Evolutionary conservation across 2,329 filamentous ascomycete genomes (phyloP), one percentile per base, ranked within the genome.

Genomic region (Dactylonectria estremocensis): DNA sequence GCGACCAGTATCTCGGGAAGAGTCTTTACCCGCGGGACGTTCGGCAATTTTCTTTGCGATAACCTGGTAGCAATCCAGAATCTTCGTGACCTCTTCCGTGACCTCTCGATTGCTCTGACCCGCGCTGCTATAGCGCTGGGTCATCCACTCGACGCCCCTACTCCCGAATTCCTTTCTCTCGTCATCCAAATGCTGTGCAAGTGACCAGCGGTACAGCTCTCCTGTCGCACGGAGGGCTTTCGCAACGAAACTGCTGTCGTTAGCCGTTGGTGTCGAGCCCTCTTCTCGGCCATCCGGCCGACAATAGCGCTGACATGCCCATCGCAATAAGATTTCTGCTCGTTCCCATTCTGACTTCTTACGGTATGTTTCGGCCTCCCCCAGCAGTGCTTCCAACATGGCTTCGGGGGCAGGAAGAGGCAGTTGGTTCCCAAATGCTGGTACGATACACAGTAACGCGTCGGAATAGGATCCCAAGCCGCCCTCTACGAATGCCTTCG

Each of bases 381-480:
- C 16, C 16, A 40, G 16, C 2, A 40, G 37, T 16, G 11, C 37
- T 5, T 9, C 16, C 13, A 40, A 16, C 37, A 40, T 40, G 37
- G 5, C 5, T 40, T 40, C 13, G 1, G 13, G 37, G 37, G 16
- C 37, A 16, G 13, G 37, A 16, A 16, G 16, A 35, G 2, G 22
- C 16, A n/a, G 5, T 56, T 16, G n/a, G 37, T 43, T n/a, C 63
- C 33, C 14, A 18, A 68, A 31, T 14, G 61, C 57, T 3, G 66
- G 68, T 4, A 70, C 16, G 18, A 72, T 68, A 49, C 61, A 71
- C 3, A 54, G n/a, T 7, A 68, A 16, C 5, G 70, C 66, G 2
- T 69, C 61, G 4, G 50, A 49, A 37, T 60, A n/a, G 14, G 67
- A 54, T 18, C 67, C 67, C 16, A 73, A 22, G 6, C 53, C 46